A percentile compares a stretch with the other conserved stretches of the same genome.
Conservation (phyloP, 2,329 filamentous ascomycete genomes). For the Phoma sp. region DNA sequence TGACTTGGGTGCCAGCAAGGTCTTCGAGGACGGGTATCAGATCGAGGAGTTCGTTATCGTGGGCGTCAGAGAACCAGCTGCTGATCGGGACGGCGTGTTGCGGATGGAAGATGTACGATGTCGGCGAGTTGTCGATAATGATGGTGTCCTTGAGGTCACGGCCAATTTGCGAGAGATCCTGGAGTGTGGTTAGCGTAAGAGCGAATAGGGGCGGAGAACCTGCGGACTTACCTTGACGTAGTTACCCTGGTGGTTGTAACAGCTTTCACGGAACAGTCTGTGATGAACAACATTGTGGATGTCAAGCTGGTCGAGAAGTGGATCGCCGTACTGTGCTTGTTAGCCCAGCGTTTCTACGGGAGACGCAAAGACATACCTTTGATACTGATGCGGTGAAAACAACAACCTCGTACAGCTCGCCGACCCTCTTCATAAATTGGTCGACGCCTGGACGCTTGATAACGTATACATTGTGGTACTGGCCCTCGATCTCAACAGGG, state of each 20-base stretch:
- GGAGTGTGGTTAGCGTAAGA: constrained; percentile 11
- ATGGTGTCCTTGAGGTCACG: constrained; percentile 96
- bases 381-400: constrained; percentile 98
- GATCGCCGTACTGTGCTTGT: constrained; percentile 82
- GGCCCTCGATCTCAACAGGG: constrained; percentile 97
- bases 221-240: constrained; percentile 79
- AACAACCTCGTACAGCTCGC: constrained; percentile 96
- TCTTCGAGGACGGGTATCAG: constrained; percentile 98
- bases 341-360: constrained; percentile 10
- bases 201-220: background rate
- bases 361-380: constrained; percentile 67
- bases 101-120: constrained; percentile 99
- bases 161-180: constrained; percentile 94
- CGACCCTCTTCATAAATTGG: constrained; percentile 98
- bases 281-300: constrained; percentile 98
- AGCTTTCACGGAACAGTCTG: constrained; percentile 94
- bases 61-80: constrained; percentile 99
- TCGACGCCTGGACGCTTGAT: constrained; percentile 99
- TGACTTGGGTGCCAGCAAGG: constrained; percentile 84
- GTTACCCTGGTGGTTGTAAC: constrained; percentile 99
- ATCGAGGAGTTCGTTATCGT: constrained; percentile 98
- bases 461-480: constrained; percentile 99
- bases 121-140: constrained; percentile 99
- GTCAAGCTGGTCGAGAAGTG: constrained; percentile 92
- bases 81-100: constrained; percentile 99